phyloP scores from a whole-genome alignment of 257 asterid species.

The Thymus quinquecostatus region DNA sequence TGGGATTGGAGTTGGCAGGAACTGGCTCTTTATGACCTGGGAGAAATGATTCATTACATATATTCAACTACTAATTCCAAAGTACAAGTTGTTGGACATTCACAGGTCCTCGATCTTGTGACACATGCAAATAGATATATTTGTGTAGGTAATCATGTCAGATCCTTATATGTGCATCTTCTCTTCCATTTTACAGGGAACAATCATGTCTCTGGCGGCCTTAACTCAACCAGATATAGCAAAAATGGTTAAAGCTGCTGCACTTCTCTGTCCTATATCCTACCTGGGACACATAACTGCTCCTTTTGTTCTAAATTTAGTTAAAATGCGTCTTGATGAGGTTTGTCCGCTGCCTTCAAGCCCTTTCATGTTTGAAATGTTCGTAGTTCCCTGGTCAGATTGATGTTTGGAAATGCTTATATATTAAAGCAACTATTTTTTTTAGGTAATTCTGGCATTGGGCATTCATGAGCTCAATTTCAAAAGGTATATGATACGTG shows the following conservation, averaged over 20 bases:
- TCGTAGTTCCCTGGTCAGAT: neutral
- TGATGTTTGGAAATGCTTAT: slow-evolving; percentile 11
- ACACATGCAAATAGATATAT: neutral
- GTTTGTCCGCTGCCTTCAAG: slow-evolving; percentile 45
- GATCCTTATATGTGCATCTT: slow-evolving; percentile 29
- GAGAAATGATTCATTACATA: slow-evolving; percentile 75
- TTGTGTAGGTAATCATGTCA: slow-evolving; percentile 16
- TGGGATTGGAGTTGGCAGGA: slow-evolving; percentile 99
- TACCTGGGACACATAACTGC: slow-evolving; percentile 79
- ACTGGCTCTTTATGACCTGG: slow-evolving; percentile 81
- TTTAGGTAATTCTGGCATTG: slow-evolving; percentile 70
- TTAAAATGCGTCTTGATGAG: slow-evolving; percentile 77
- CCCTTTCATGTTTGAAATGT: slow-evolving; percentile 22
- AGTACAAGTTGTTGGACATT: slow-evolving; percentile 84
- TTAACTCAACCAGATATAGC: slow-evolving; percentile 82
- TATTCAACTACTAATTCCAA: slow-evolving; percentile 62
- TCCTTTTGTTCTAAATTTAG: slow-evolving; percentile 67
- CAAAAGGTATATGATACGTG: slow-evolving; percentile 60
- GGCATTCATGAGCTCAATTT: slow-evolving; percentile 92
- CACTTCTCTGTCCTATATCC: slow-evolving; percentile 93
- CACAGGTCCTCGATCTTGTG: slow-evolving; percentile 68
- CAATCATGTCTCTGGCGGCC: slow-evolving; percentile 96
- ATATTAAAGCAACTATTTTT: slow-evolving; percentile 30
- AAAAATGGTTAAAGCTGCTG: slow-evolving; percentile 88
- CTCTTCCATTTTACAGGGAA: slow-evolving; percentile 59